Evolutionary conservation across 768 basidiomycete genomes (phyloP).

Genomic region (Strobilomyces echinocephalus): DNA sequence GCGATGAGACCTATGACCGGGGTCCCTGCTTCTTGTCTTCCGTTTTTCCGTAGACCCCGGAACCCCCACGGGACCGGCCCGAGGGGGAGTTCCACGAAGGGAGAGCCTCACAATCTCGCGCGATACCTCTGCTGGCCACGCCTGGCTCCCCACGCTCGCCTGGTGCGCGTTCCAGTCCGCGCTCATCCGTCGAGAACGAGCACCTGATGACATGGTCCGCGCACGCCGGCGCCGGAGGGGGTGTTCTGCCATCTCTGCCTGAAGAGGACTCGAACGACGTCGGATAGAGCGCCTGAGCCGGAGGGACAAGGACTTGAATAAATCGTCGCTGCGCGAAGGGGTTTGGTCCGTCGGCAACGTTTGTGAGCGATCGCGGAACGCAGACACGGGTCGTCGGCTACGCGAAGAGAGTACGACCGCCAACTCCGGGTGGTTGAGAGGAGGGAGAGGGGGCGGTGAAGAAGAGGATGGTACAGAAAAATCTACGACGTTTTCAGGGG

Average conservation of each 20-base stretch:
- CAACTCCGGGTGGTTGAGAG: slow-evolving; percentile 41
- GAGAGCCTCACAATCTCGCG: slow-evolving; percentile 51
- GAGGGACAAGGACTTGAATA: slow-evolving; percentile 21
- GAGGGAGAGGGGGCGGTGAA: slow-evolving; percentile 50
- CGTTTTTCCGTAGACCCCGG: slow-evolving; percentile 24
- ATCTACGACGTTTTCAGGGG: slow-evolving; percentile 19
- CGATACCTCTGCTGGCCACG: slow-evolving; percentile 58
- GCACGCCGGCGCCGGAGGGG: slow-evolving; percentile 17
- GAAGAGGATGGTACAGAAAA: slow-evolving; percentile 29
- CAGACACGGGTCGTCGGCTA: slow-evolving; percentile 5
- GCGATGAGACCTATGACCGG: slow-evolving; percentile 16
- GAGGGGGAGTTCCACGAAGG: slow-evolving; percentile 19
- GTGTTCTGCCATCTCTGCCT: slow-evolving; percentile 18
- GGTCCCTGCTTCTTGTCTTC: slow-evolving; percentile 11
- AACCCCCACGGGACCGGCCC: slow-evolving; percentile 2
- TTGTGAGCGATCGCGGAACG: slow-evolving; percentile 22
- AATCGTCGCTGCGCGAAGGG: slow-evolving; percentile 15
- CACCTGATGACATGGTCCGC: slow-evolving; percentile 33
- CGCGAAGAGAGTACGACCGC: slow-evolving; percentile 19
- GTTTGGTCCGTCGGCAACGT: slow-evolving; percentile 17
- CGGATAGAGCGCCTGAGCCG: slow-evolving; percentile 27
- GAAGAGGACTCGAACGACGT: slow-evolving; percentile 25
- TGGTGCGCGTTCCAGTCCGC: slow-evolving; percentile 55
- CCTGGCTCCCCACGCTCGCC: slow-evolving; percentile 38
- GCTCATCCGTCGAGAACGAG: slow-evolving; percentile 43